Evolutionary conservation across 306 rosid genomes (phyloP), one percentile per base, ranked within the genome.

Genomic region (Lablab purpureus): DNA sequence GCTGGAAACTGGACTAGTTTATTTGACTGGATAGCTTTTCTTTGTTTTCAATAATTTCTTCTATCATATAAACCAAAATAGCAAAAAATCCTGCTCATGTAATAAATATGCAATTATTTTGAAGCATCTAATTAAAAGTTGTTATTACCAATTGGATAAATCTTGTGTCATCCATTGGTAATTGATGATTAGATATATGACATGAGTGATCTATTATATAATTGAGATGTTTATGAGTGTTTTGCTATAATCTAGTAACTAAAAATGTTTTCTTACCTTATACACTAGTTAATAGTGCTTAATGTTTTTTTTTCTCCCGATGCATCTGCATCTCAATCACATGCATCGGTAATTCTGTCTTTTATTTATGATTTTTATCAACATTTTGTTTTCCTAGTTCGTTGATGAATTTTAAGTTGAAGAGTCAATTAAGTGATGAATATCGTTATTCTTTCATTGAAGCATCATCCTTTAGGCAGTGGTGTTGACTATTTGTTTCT

Each of bases 91-190:
- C 32, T 82, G 22, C 50, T 50, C 21, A 18, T 58, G 41, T 9
- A 68, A 68, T 74, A n/a, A 30, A 74, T 34, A 67, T 67, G n/a
- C 30, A 56, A 50, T 43, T 68, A 68, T 58, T 28, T 58, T 75
- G 25, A 75, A 69, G 19, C 78, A 60, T 56, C 45, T 70, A 34
- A 58, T 10, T 68, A 0, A 45, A 64, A 55, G 19, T 45, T 46
- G 34, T 56, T 19, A 21, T 56, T 23, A 34, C 36, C n/a, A 34
- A 56, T 59, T 23, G 21, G 43, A 58, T 46, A 68, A 55, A 46
- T 68, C 9, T 4, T 47, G 64, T 34, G 13, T 45, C 56, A 13
- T 64, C 15, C 27, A 2, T 63, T 36, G 64, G 46, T 25, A 40
- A 34, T 63, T 77, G 59, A 52, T 32, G 41, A 71, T 14, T 71